Base-by-base conservation (phyloP, 164 flowering plant species). In the Stephania japonica region DNA sequence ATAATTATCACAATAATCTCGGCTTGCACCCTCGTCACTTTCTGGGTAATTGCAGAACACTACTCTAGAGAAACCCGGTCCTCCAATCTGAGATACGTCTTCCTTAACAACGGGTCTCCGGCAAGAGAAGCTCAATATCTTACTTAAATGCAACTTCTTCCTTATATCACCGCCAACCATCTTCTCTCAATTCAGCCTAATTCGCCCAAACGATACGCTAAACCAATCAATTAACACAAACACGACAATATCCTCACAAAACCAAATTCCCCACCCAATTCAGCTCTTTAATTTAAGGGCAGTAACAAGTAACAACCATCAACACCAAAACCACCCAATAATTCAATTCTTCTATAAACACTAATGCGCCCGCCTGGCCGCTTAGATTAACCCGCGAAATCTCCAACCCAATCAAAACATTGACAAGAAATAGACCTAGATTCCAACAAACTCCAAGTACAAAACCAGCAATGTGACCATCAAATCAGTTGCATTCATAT, bases 41-140 rank as follows among this genome's bases (percentile, higher is more conserved):
- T 85, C 87, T 7, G 91, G 85, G 23, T 90, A 89, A 67, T 90
- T 90, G 77, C 90, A 87, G 69, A 75, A 82, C 7, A 90, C 94
- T 5, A 81, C 80, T 75, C 94, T 82, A 2, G 94, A 88, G 80
- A 92, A 92, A 5, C 97, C 97, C 16, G 92, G 93, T 6, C 90
- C 89, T 67, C 94, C 94, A 70, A 90, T 84, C 71, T 83, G 81
- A 2, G 85, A 84, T n/a, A 59, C 21, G 43, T 83, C 90, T 25
- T 78, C 85, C 67, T 75, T 83, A 56, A 84, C 80, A 7, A 87
- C 84, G 8, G 87, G 79, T 74, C 53, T 86, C 23, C 88, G 86
- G 76, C 85, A 82, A 0, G 84, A 23, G 56, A 85, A 86, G 49
- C 86, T 71, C 68, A 85, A 86, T 71, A 91, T 84, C 76, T 83